Percentiles rank a stretch among this genome's conserved stretches.
These are phyloP conservation scores for Laburnicola sp. DNA, from an alignment of 2,329 filamentous ascomycete species.

Conservation along the genomic window DNA sequence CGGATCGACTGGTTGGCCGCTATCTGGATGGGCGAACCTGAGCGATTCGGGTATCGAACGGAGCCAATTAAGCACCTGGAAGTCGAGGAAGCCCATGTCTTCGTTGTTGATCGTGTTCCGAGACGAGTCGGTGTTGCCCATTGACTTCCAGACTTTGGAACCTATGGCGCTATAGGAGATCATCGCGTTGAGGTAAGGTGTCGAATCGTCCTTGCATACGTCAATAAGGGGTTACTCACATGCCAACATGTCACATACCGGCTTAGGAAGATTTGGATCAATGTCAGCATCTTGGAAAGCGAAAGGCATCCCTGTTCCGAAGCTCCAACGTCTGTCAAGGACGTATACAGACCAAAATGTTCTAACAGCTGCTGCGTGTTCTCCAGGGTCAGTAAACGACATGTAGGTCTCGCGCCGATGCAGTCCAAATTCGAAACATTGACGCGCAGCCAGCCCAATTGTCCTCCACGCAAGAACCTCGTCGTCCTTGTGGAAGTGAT, in stretches of 20 bases:
- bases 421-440: slow-evolving; percentile 74
- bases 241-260: slow-evolving; percentile 56
- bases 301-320: slow-evolving; percentile 86
- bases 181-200: slow-evolving; percentile 80
- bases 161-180: slow-evolving; percentile 79
- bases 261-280: slow-evolving; percentile 75
- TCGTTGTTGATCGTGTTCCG: slow-evolving; percentile 66
- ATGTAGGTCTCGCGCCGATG: slow-evolving; percentile 75
- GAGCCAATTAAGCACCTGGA: slow-evolving; percentile 85
- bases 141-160: slow-evolving; percentile 83
- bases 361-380: slow-evolving; percentile 67
- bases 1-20: slow-evolving; percentile 46
- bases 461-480: slow-evolving; percentile 85
- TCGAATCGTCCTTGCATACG: slow-evolving; percentile 45
- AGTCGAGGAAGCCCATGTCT: slow-evolving; percentile 79
- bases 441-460: slow-evolving; percentile 77
- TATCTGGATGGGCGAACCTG: slow-evolving; percentile 62
- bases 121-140: slow-evolving; percentile 68
- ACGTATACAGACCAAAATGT: slow-evolving; percentile 88
- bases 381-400: slow-evolving; percentile 68
- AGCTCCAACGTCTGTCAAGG: slow-evolving; percentile 82
- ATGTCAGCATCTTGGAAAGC: slow-evolving; percentile 84
- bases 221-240: not conserved
- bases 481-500: slow-evolving; percentile 83
- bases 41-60: slow-evolving; percentile 67